Evolutionary conservation across 1,139 yeast genomes (phyloP).

Genomic region (Hyphopichia pseudoburtonii): DNA sequence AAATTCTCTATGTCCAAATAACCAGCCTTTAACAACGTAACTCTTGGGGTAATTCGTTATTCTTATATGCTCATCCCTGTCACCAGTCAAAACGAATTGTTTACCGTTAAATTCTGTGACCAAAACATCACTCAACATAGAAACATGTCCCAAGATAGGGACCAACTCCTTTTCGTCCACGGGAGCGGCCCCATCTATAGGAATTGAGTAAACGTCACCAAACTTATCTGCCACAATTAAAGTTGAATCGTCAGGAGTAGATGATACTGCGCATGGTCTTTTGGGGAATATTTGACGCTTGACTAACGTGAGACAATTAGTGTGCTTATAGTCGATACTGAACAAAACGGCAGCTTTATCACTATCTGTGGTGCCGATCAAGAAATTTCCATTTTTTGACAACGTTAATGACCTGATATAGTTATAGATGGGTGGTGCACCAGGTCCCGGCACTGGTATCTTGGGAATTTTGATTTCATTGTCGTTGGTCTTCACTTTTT

Average conservation of each 20-base stretch:
- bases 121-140: conserved; percentile 80
- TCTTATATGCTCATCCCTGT: conserved; percentile 94
- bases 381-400: conserved; percentile 46
- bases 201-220: conserved; percentile 83
- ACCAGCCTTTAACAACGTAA: conserved; percentile 74
- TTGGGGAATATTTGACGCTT: conserved; percentile 83
- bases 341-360: conserved; percentile 80
- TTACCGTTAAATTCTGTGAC: conserved; percentile 46
- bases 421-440: conserved; percentile 64
- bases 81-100: conserved; percentile 72
- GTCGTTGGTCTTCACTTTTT: conserved; percentile 30
- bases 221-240: conserved; percentile 90
- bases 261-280: conserved; percentile 82
- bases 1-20: conserved; percentile 86
- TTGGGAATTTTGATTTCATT: conserved; percentile 45
- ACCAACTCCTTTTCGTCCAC: conserved; percentile 42
- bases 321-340: conserved; percentile 30
- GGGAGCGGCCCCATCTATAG: conserved; percentile 31
- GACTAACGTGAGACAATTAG: conserved; percentile 46
- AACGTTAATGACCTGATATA: conserved; percentile 63
- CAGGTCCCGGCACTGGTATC: conserved; percentile 63
- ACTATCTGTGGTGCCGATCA: conserved; percentile 76
- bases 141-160: conserved; percentile 93
- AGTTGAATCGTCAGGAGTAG: conserved; percentile 48
- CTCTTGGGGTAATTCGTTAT: conserved; percentile 81